phyloP scores from a whole-genome alignment of 2,329 filamentous ascomycete species.

The Calonectria henricotiae region DNA sequence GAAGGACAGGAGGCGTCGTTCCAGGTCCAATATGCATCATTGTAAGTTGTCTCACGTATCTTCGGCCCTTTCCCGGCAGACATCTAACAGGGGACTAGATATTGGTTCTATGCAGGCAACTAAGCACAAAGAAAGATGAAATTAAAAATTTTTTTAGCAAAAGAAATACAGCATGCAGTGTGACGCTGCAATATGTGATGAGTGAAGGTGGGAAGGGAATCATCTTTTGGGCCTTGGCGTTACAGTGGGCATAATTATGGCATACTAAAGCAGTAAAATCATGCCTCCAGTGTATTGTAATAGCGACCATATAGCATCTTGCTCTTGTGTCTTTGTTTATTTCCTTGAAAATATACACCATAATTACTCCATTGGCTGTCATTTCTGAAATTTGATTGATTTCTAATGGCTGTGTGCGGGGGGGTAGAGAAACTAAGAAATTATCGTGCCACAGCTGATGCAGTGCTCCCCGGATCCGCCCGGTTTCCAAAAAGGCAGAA shows the following conservation, averaged over 20 bases:
- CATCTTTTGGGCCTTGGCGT: conserved; percentile 27
- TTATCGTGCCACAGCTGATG: conserved; percentile 12
- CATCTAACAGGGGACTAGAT: conserved; percentile 47
- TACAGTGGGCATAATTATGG: conserved; percentile 29
- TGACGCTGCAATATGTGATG: not conserved
- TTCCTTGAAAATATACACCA: conserved; percentile 4
- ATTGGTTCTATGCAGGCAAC: conserved; percentile 52
- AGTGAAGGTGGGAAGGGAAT: conserved; percentile 25
- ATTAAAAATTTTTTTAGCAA: not conserved
- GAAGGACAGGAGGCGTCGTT: conserved; percentile 76
- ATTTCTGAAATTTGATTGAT: not conserved
- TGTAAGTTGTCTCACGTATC: conserved; percentile 73
- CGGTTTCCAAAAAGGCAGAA: conserved; percentile 5
- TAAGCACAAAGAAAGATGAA: conserved; percentile 32
- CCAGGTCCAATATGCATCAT: conserved; percentile 84
- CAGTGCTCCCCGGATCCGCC: conserved; percentile 28
- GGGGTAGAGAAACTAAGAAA: conserved; percentile 3
- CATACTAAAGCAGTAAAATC: conserved; percentile 26
- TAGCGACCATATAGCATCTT: conserved; percentile 24
- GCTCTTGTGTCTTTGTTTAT: not conserved
- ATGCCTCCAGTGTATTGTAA: conserved; percentile 33
- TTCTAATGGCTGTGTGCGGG: not conserved
- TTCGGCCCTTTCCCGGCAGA: not conserved
- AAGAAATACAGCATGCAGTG: not conserved
- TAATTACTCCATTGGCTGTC: not conserved